Conservation (phyloP, 169 alveolate genomes). For the Perkinsus olseni region DNA sequence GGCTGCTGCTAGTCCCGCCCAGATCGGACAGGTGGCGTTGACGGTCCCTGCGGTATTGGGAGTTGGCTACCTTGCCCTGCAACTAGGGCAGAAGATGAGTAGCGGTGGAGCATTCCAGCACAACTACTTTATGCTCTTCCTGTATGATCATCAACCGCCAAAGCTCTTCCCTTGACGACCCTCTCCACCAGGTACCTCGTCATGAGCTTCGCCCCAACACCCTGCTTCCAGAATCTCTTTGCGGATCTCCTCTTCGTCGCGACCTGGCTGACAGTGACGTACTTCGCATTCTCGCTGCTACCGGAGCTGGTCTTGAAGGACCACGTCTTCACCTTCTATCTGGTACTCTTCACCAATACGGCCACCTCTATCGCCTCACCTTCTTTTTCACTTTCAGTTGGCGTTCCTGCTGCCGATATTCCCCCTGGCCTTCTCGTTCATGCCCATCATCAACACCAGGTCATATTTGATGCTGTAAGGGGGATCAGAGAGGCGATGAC, state of each 20-base stretch:
- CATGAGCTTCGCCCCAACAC: neutral
- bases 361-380: too few species aligned
- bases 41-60: neutral
- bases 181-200: neutral
- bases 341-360: neutral
- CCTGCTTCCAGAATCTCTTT: neutral
- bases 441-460: neutral
- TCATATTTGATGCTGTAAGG: neutral
- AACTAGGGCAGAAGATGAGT: neutral
- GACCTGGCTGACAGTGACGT: neutral
- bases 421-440: neutral
- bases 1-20: neutral
- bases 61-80: neutral
- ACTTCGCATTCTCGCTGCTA: neutral
- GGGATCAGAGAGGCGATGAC: too few species aligned
- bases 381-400: too few species aligned
- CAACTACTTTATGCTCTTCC: neutral
- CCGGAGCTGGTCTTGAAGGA: neutral
- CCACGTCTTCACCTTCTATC: neutral
- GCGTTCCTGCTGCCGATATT: neutral
- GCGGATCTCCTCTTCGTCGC: neutral
- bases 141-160: neutral
- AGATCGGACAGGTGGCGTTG: neutral
- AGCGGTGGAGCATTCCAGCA: neutral
- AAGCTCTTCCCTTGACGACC: too few species aligned